phyloP scores from a whole-genome alignment of 1,284 basidiomycete species.

The Ustilago xerochloae region DNA sequence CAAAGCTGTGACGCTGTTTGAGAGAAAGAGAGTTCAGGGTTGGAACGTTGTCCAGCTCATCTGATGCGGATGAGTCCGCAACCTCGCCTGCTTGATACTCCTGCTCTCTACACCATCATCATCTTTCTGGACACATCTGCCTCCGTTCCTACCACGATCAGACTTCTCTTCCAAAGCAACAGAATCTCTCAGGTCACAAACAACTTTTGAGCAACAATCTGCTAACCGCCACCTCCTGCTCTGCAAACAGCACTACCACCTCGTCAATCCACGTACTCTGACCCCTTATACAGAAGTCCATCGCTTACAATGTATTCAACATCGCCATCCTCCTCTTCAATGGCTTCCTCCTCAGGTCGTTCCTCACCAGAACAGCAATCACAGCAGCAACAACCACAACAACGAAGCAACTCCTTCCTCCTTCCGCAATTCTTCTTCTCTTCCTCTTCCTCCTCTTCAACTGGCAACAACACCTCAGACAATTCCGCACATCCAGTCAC shows the following conservation, averaged over 20 bases:
- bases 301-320: conserved; percentile 43
- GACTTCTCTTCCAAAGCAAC: no score
- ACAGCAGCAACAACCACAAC: conserved; percentile 10
- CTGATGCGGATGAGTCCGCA: not conserved
- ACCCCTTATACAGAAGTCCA: no score
- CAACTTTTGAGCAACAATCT: no score
- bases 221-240: no score
- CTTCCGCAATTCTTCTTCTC: conserved; percentile 41
- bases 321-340: conserved; percentile 35
- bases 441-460: conserved; percentile 2
- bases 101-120: not conserved
- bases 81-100: not conserved
- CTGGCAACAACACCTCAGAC: not conserved
- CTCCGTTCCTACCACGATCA: no score
- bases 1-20: not conserved
- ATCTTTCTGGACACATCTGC: not conserved
- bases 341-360: conserved; percentile 36
- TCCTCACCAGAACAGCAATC: conserved; percentile 38
- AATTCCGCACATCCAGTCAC: conserved; percentile 9
- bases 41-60: not conserved
- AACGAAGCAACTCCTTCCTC: conserved; percentile 39
- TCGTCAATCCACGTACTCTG: no score
- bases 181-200: no score
- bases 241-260: not conserved
- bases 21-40: not conserved